Percentiles rank a stretch among this genome's conserved stretches.
Conservation (phyloP, 1,284 basidiomycete genomes). For the Phellinidium pouzarii region DNA sequence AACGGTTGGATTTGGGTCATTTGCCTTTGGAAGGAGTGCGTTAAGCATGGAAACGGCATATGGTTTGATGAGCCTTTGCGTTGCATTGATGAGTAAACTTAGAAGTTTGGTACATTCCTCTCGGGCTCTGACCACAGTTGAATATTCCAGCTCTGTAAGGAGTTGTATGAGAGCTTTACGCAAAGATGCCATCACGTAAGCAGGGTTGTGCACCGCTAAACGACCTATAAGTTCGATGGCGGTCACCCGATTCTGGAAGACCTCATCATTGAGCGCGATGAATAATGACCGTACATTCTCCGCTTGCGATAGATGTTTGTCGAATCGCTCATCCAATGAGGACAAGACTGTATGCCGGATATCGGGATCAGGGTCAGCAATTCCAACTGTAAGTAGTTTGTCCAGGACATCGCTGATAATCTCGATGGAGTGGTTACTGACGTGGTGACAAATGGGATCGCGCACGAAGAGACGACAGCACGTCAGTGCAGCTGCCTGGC, state of each 20-base stretch:
- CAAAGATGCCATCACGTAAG: conserved; percentile 97
- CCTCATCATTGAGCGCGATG: conserved; percentile 96
- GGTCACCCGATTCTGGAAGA: conserved; percentile 87
- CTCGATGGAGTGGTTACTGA: conserved; percentile 94
- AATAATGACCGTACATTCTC: conserved; percentile 97
- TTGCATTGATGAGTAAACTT: conserved; percentile 83
- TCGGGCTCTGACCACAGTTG: conserved; percentile 83
- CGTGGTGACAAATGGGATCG: conserved; percentile 96
- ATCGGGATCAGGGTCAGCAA: conserved; percentile 88
- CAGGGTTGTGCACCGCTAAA: conserved; percentile 92
- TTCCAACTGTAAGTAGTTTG: conserved; percentile 93
- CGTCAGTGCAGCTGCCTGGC: conserved; percentile 87
- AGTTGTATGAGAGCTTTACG: conserved; percentile 96
- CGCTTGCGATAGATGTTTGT: conserved; percentile 97
- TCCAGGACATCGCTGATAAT: conserved; percentile 97
- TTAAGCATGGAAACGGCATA: conserved; percentile 96
- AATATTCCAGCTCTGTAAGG: conserved; percentile 95
- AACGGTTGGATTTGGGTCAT: conserved; percentile 80
- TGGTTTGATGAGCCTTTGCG: conserved; percentile 91
- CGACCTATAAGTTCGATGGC: conserved; percentile 92
- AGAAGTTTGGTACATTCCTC: conserved; percentile 91
- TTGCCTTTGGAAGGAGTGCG: conserved; percentile 85
- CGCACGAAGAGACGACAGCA: conserved; percentile 90
- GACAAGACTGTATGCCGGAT: conserved; percentile 89
- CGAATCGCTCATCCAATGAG: conserved; percentile 89